phyloP scores from a whole-genome alignment of 352 stramenopile species.

The Plasmopara viticola region DNA sequence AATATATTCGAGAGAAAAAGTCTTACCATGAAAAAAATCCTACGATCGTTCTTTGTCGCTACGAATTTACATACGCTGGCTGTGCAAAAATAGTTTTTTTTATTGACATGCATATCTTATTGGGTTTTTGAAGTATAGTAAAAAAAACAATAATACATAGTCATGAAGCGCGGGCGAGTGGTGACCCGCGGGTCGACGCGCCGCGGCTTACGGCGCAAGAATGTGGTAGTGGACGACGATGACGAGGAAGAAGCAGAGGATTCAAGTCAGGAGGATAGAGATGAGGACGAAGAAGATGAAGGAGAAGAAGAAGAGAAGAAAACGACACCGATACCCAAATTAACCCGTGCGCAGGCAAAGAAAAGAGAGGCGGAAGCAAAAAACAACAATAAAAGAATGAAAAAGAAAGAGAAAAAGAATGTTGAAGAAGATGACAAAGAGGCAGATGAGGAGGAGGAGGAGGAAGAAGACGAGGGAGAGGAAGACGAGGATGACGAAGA shows the following conservation, averaged over 20 bases:
- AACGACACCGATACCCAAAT: slow-evolving; percentile 25
- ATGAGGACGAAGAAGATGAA: slow-evolving; percentile 28
- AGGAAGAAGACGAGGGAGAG: slow-evolving; percentile 35
- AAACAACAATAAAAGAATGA: slow-evolving; percentile 27
- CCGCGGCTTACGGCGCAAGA: slow-evolving; percentile 61
- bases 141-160: too few relatives aligned
- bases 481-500: slow-evolving; percentile 39
- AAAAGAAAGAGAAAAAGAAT: slow-evolving; percentile 18
- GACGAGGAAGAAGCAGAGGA: slow-evolving; percentile 32
- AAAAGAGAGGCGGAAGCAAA: slow-evolving; percentile 33
- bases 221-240: slow-evolving; percentile 62
- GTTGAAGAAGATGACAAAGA: slow-evolving; percentile 2
- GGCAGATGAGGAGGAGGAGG: slow-evolving; percentile 18
- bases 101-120: too few relatives aligned
- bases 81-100: too few relatives aligned
- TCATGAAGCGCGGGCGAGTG: slow-evolving; percentile 52
- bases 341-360: slow-evolving; percentile 31
- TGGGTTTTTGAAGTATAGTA: too few relatives aligned
- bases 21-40: too few relatives aligned
- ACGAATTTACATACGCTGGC: too few relatives aligned
- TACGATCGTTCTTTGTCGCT: too few relatives aligned
- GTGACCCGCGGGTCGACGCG: slow-evolving; percentile 36
- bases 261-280: slow-evolving; percentile 18
- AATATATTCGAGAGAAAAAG: too few relatives aligned
- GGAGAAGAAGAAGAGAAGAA: slow-evolving; percentile 27